Conservation (phyloP, 1,284 basidiomycete species). For the Ceraceosorus guamensis region DNA sequence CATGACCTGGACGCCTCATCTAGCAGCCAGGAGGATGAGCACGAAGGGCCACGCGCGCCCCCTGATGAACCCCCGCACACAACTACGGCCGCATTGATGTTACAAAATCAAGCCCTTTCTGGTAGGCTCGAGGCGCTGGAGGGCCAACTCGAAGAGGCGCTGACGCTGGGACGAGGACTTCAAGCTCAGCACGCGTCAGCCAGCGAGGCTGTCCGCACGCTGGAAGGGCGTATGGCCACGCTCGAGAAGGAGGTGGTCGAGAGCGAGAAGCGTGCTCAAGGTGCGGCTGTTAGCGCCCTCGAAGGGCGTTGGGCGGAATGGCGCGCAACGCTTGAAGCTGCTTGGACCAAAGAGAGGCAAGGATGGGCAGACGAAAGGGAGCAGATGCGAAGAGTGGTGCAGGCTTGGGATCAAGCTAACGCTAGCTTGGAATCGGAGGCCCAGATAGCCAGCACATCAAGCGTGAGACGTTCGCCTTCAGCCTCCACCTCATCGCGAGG, state of each 20-base stretch:
- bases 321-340: constrained; percentile 48
- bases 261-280: background rate
- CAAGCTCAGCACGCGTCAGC: constrained; percentile 73
- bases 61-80: constrained; percentile 24
- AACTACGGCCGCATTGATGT: background rate
- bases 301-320: constrained; percentile 68
- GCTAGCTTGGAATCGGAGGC: constrained; percentile 50
- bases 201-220: constrained; percentile 65
- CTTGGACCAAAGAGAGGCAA: constrained; percentile 59
- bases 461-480: background rate
- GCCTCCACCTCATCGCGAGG: background rate
- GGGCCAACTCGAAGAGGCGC: constrained; percentile 67
- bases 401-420: constrained; percentile 69
- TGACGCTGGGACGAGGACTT: constrained; percentile 65
- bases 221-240: constrained; percentile 58
- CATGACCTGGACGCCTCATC: background rate
- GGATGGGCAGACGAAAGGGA: constrained; percentile 76
- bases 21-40: background rate
- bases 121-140: constrained; percentile 66
- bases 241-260: constrained; percentile 49
- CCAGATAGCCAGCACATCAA: background rate
- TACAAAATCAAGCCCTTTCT: constrained; percentile 60
- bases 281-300: constrained; percentile 48
- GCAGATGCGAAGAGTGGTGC: constrained; percentile 63
- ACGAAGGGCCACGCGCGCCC: constrained; percentile 31